These are phyloP conservation scores for Thermoascus crustaceus DNA, from an alignment of 2,329 filamentous ascomycete genomes.

Conservation along the genomic window DNA sequence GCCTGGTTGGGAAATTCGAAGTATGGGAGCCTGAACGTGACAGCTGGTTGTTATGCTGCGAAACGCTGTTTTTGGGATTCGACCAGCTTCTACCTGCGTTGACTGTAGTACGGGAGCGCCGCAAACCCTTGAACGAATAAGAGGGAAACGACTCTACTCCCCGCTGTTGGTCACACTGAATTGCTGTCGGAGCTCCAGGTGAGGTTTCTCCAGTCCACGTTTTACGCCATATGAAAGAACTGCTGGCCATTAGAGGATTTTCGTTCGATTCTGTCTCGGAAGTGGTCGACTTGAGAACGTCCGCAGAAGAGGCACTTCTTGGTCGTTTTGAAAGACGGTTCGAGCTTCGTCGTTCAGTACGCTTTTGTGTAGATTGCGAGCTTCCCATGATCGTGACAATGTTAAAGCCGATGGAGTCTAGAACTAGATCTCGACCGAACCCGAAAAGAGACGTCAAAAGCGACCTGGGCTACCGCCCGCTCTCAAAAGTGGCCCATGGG, in stretches of 20 bases:
- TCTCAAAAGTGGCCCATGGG: too few relatives aligned
- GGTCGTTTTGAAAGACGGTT: constrained; percentile 32
- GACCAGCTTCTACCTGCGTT: not conserved
- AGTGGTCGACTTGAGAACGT: constrained; percentile 8
- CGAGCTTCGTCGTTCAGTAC: constrained; percentile 23
- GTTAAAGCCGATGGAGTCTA: not conserved
- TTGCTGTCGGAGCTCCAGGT: constrained; percentile 11
- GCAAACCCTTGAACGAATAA: constrained; percentile 7
- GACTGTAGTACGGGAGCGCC: constrained; percentile 1
- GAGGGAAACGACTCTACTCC: constrained; percentile 18
- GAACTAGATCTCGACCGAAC: not conserved
- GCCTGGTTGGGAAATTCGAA: constrained; percentile 16
- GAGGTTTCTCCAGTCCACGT: constrained; percentile 24
- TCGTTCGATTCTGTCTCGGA: constrained; percentile 8
- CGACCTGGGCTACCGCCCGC: not conserved
- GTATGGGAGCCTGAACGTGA: constrained; percentile 10
- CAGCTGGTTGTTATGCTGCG: not conserved
- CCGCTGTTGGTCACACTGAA: constrained; percentile 5
- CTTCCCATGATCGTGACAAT: constrained; percentile 26
- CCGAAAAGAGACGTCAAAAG: too few relatives aligned
- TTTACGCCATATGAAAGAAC: constrained; percentile 22
- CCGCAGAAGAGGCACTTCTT: constrained; percentile 16
- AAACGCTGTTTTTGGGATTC: not conserved
- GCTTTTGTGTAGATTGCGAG: constrained; percentile 24
- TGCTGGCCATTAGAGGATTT: constrained; percentile 8